These are phyloP conservation scores for Cystobasidiopsis lactophilus DNA, from an alignment of 768 basidiomycete species.

Conservation along the genomic window DNA sequence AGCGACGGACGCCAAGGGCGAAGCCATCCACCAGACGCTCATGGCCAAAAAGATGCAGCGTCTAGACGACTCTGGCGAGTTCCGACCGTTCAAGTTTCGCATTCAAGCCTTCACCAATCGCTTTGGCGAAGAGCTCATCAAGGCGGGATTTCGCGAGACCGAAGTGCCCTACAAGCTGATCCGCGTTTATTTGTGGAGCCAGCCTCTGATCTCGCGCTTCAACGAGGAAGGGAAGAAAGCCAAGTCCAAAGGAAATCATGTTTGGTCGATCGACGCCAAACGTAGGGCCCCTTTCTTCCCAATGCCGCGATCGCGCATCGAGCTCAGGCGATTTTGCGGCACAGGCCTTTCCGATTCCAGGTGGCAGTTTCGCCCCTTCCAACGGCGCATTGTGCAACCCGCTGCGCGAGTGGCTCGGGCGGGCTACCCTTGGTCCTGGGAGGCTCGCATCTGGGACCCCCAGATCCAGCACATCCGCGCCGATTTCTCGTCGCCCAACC, in stretches of 20 bases:
- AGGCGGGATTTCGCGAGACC: constrained; percentile 5
- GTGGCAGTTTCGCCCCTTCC: constrained; percentile 76
- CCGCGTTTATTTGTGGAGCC: constrained; percentile 62
- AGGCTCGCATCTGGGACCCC: constrained; percentile 89
- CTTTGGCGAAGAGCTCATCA: constrained; percentile 63
- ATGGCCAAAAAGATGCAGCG: constrained; percentile 98
- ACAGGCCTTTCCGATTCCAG: constrained; percentile 33
- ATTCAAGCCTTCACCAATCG: constrained; percentile 95
- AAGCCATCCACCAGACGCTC: constrained; percentile 87
- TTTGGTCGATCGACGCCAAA: constrained; percentile 91
- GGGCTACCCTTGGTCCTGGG: constrained; percentile 58
- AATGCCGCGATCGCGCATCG: neutral
- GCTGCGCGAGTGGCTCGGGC: constrained; percentile 49
- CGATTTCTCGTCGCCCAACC: constrained; percentile 53
- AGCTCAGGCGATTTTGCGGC: constrained; percentile 7
- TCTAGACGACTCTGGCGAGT: constrained; percentile 85
- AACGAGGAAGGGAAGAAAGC: constrained; percentile 99
- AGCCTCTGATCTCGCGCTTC: constrained; percentile 80
- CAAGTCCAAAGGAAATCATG: constrained; percentile 71
- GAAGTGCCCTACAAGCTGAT: constrained; percentile 18
- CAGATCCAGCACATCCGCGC: constrained; percentile 32
- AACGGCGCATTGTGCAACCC: constrained; percentile 62
- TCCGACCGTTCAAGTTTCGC: constrained; percentile 95
- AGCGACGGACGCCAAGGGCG: constrained; percentile 77
- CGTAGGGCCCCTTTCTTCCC: neutral